Conservation (phyloP, 2,329 filamentous ascomycete species). For the Talaromyces amestolkiae region DNA sequence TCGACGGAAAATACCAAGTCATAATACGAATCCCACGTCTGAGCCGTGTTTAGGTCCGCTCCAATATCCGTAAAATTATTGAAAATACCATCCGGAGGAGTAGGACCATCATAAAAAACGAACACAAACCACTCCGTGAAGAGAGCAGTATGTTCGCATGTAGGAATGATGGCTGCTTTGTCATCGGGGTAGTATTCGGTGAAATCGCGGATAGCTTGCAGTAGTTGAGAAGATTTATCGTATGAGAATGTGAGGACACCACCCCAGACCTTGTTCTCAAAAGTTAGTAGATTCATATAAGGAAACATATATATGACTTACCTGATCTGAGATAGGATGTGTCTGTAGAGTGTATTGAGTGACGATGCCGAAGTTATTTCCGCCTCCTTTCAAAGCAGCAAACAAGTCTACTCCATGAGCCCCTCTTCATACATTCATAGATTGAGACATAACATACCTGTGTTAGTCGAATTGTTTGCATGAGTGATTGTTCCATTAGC, state of each 20-base stretch:
- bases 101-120: constrained; percentile 60
- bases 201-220: constrained; percentile 36
- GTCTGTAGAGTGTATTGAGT: constrained; percentile 39
- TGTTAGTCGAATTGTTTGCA: constrained; percentile 38
- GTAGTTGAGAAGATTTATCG: constrained; percentile 36
- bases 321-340: constrained; percentile 32
- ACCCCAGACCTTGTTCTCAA: constrained; percentile 44
- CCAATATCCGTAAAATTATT: constrained; percentile 54
- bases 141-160: constrained; percentile 48
- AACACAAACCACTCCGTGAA: constrained; percentile 60
- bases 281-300: not conserved
- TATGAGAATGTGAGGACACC: constrained; percentile 45
- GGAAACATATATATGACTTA: not conserved
- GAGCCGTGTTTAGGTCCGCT: constrained; percentile 45
- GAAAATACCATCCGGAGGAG: constrained; percentile 54
- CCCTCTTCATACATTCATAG: not conserved
- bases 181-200: constrained; percentile 54
- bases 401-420: constrained; percentile 36
- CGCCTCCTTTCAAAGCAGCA: constrained; percentile 43
- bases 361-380: constrained; percentile 47
- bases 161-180: constrained; percentile 61
- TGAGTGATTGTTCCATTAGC: constrained; percentile 47
- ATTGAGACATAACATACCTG: constrained; percentile 21
- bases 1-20: constrained; percentile 41
- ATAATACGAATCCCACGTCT: constrained; percentile 48